Base-by-base conservation (phyloP, 2,329 filamentous ascomycete species). In the Claviceps sp. region DNA sequence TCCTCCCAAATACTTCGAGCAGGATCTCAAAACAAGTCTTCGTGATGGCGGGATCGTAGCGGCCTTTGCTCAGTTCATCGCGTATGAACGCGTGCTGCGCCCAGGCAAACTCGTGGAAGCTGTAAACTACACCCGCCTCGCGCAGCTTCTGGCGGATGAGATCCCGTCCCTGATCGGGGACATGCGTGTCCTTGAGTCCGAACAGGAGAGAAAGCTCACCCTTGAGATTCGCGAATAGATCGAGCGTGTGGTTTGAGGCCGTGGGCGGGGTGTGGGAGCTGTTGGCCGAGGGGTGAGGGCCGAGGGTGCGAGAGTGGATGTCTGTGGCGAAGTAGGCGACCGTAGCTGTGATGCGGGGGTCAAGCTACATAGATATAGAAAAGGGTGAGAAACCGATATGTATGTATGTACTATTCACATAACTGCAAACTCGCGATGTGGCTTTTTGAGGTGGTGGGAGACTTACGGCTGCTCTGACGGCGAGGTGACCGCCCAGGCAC, bases 41-140 rank as follows among this genome's bases (percentile, higher is more conserved):
- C 4, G 83, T 82, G 52, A 96, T 76, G 20, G 86, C 88, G 1
- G 90, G 87, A 64, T 96, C 90, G 62, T 95, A 96, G 26, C 90
- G 77, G n/a, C 89, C 90, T 70, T 95, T 95, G 67, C 85, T 89
- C 53, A 93, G 73, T 71, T 96, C 90, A 62, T 96, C 90, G 17
- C 90, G 78, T 65, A 96, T 94, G 64, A 96, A 96, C 5, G 90
- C 90, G 71, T 95, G 90, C 68, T 95, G 90, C 3, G 90, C 89
- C 81, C 88, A 91, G n/a, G 88, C 86, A 57, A 86, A 82, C 70
- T 96, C 90, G 68, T 93, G 88, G 65, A 88, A 95, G 62, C 80
- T 85, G 61, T 91, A 90, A 9, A 77, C 74, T 5, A 84, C 77
- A 9, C 84, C 85, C 5, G 82, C 80, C 22, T 88, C 87, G 60